Evolutionary conservation across 176 grass and related monocot species (phyloP), one percentile per base, ranked within the genome.

Genomic region (Urochloa ruziziensis): DNA sequence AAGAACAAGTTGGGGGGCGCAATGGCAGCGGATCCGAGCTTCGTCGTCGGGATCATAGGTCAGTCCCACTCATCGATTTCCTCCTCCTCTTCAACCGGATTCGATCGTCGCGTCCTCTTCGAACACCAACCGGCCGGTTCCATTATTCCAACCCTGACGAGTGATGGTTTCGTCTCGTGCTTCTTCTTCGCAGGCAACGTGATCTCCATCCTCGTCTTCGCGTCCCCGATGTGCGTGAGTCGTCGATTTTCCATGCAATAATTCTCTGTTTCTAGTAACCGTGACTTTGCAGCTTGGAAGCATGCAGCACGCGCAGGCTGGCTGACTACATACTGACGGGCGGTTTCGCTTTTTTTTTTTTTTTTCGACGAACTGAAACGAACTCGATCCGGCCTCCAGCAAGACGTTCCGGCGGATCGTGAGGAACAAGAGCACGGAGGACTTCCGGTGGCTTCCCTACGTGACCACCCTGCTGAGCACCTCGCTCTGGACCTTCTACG

Each of bases 401-500:
- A 12, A 14, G 44, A 97, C 94, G 35, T 97, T 97, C 89, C 70
- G 92, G 85, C 86, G 90, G 83, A 87, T 97, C 37, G 76, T 94
- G 80, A 80, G 53, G 85, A 77, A 85, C 35, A 88, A 42, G 75
- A 90, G 89, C 70, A 97, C 94, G 10, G 88, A 92, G 83, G 87
- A 88, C 24, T 97, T 97, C 85, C 23, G 80, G 79, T 86, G 86
- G 87, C 72, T 90, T 70, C 92, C 92, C 7, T 97, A 97, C 84
- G 92, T 82, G 16, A 74, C 89, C 60, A 97, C 94, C 11, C 85
- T 97, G 29, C 86, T 97, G 14, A 53, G 47, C 86, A 89, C 90
- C 77, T 94, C 88, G 17, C 92, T 94, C 18, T 97, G 94, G 94
- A 39, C 74, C 57, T 97, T 91, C 70, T 97, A 97, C 8, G 94